Evolutionary conservation across 139 green algal species (phyloP), one percentile per base, ranked within the genome.

Genomic region (Asterochloris sp.): DNA sequence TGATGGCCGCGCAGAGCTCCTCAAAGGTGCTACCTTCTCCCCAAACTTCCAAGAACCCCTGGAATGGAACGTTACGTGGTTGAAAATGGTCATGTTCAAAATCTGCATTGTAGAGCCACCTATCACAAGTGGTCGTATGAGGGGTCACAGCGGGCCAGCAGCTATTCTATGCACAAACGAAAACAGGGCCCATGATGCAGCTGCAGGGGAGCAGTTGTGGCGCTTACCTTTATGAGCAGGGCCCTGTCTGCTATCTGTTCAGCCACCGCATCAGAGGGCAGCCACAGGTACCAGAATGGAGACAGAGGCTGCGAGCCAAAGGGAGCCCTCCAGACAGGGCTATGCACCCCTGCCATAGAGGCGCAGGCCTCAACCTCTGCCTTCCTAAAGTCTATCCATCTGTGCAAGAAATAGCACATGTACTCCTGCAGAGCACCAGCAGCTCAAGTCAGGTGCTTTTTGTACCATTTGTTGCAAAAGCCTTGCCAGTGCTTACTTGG

Each of bases 31-130:
- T 62, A 13, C 90, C 94, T 73, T 97, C 91, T 24, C 93, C 95
- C 95, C 95, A 98, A 19, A 97, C 13, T 77, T 98, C 94, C 54
- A 95, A 81, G 6, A 98, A 66, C 14, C 82, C 86, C 90, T 96
- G 88, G 73, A 78, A 16, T 74, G 27, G 28, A 19, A 28, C 1
- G 13, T 6, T 12, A 15, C 10, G 14, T 54, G 13, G 14, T n/a
- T 76, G 69, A 6, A 76, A 38, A 38, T 28, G 24, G 1, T 19
- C 8, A 28, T 28, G 23, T 15, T 4, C 69, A 4, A 76, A 10
- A 54, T 21, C 17, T 23, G 19, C 66, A 13, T 10, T 10, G 8
- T 71, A 26, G 66, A 4, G 66, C 66, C 4, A 13, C 19, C 66
- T 23, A 10, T 8, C 2, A 8, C 19, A 21, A 8, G 66, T 71